Evolutionary conservation across 306 rosid genomes (phyloP), one percentile per base, ranked within the genome.

Genomic region (Hippophae gyantsensis): DNA sequence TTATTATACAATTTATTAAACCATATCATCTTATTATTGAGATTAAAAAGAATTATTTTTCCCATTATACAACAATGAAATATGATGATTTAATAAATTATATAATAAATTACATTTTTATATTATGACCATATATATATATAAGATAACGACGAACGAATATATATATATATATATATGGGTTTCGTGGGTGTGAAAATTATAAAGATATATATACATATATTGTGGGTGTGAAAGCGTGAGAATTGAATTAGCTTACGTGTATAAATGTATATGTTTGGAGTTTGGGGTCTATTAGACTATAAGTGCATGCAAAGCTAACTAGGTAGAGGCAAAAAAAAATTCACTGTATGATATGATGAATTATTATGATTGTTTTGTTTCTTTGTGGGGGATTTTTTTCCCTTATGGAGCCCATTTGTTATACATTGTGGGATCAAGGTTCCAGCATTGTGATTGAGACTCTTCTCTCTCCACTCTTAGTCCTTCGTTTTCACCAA

Each of bases 301-400:
- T 87, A 82, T 84, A 71, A 72, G 71, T 80, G 95, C 95, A 87
- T 87, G 95, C 80, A 84, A 71, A 77, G 69, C 44, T 8, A 18
- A 6, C 45, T 5, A 44, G 10, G 41, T n/a, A 23, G 14, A 53
- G 69, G 43, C 60, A 57, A 3, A 27, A 53, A 71, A 46, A 66
- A 54, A 3, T 55, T 80, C 60, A 84, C 92, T 26, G 90, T 79
- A 69, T 14, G 56, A 73, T 32, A 74, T 48, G 56, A 56, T 54
- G 48, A 74, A 84, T 73, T 79, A 63, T 73, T 73, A 78, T 67
- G 72, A 14, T n/a, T 64, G 79, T 68, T 85, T 86, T 87, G 95
- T 90, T 90, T 83, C 76, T 76, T 75, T 79, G 89, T 87, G 89
- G 78, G 87, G 82, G 74, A 67, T 79, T 79, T 72, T 64, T 71